phyloP scores from a whole-genome alignment of 1,139 yeast genomes.

The Yamadazyma friedrichii region DNA sequence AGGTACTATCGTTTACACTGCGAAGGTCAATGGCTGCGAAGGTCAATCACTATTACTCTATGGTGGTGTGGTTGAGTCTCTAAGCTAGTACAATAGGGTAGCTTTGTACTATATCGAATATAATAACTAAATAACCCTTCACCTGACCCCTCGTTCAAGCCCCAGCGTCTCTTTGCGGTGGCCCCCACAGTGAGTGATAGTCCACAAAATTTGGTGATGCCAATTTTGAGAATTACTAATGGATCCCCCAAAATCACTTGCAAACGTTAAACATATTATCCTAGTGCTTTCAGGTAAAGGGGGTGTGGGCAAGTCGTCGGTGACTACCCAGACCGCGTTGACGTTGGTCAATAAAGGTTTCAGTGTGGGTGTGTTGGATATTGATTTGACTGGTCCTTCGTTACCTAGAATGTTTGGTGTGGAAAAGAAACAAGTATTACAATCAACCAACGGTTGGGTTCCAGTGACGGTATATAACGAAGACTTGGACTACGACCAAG shows the following conservation, averaged over 20 bases:
- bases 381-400: slow-evolving; percentile 96
- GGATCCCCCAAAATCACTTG: slow-evolving; percentile 49
- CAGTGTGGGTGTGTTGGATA: slow-evolving; percentile 89
- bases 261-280: slow-evolving; percentile 64
- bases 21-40: no score
- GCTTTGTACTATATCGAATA: no score
- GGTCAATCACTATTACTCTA: no score
- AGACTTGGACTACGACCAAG: neutral
- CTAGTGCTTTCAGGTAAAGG: slow-evolving; percentile 49
- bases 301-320: slow-evolving; percentile 90
- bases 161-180: no score
- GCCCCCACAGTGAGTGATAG: no score
- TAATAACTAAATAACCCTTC: no score
- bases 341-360: slow-evolving; percentile 67
- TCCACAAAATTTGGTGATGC: no score
- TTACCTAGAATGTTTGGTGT: slow-evolving; percentile 95
- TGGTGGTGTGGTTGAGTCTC: no score
- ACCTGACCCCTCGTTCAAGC: no score
- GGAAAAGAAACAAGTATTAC: slow-evolving; percentile 76
- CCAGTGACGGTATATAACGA: slow-evolving; percentile 57
- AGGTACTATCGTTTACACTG: no score
- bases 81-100: no score
- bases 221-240: slow-evolving; percentile 1
- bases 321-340: slow-evolving; percentile 89
- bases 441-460: slow-evolving; percentile 84